Evolutionary conservation across 2,329 filamentous ascomycete species (phyloP).

Genomic region (Simplicillium sp.): DNA sequence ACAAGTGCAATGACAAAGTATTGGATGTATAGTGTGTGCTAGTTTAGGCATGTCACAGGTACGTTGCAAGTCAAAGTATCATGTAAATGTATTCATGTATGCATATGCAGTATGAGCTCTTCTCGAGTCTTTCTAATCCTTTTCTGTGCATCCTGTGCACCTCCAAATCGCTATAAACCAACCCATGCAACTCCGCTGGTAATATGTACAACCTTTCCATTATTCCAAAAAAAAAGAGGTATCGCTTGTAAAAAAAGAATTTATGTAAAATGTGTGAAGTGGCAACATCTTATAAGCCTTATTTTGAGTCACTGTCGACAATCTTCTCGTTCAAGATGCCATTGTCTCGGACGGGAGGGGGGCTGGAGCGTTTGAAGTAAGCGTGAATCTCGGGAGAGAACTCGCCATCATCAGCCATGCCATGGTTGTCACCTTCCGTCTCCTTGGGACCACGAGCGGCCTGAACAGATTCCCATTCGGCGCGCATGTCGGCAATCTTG

Average conservation of each 20-base stretch:
- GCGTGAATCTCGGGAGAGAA: slow-evolving; percentile 44
- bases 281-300: not conserved
- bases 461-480: slow-evolving; percentile 49
- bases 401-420: slow-evolving; percentile 34
- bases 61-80: no score
- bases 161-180: no score
- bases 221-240: no score
- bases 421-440: slow-evolving; percentile 25
- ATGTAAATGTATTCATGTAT: not conserved
- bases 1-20: no score
- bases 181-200: no score
- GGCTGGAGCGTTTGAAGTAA: slow-evolving; percentile 39
- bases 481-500: slow-evolving; percentile 74
- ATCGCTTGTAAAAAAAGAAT: no score
- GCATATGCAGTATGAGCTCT: slow-evolving; percentile 2
- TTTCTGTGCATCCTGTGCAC: no score
- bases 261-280: no score
- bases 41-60: no score
- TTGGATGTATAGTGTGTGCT: no score
- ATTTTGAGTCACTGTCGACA: slow-evolving; percentile 13
- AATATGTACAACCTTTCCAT: no score
- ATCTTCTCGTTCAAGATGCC: slow-evolving; percentile 20
- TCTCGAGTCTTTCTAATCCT: no score
- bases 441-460: slow-evolving; percentile 38
- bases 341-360: slow-evolving; percentile 11